Base-by-base conservation (phyloP, 2,329 filamentous ascomycete species). In the Fusarium sororula region DNA sequence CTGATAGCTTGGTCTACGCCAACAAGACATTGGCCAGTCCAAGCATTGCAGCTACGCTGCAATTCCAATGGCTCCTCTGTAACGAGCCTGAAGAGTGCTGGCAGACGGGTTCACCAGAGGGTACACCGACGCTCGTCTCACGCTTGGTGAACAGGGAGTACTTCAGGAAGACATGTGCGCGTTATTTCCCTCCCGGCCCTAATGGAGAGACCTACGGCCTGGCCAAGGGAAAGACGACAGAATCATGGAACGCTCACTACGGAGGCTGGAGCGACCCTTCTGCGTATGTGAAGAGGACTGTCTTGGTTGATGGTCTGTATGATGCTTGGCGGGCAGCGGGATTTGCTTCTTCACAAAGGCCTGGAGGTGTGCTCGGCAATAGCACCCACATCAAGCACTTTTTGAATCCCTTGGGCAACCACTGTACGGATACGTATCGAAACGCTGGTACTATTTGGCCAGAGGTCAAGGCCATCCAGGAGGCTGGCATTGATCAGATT, bases 191-290 rank as follows among this genome's bases (percentile, higher is more conserved):
- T 8, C 30, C 17, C 22, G 62, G 58, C 1, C 44, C 62, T 0
- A 28, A 38, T 12, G 62, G 58, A 4, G 38, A 65, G 28, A 65
- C 38, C 0, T 65, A 44, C 17, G 45, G 62, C 13, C n/a, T 63
- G 14, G 30, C 58, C 0, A 32, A 63, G 7, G 62, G 58, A 30
- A 53, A 63, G 38, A 63, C 58, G 1, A 10, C 22, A 1, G 38
- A 53, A 10, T 42, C 24, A 5, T 65, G 62, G 62, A 65, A 63
- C 28, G 15, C 30, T 4, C 44, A 32, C 1, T 65, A 63, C n/a
- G 62, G 45, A n/a, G 62, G 62, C 24, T 65, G 62, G 58, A 63
- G 58, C 14, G 44, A 65, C 18, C 62, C 62, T 8, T 38, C 45
- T 9, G 10, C 44, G 9, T 63, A 44, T 22, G 5, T 63, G 4